Evolutionary conservation across 805 yeast species (phyloP), one percentile per base, ranked within the genome.

Genomic region (Priceomyces carsonii): DNA sequence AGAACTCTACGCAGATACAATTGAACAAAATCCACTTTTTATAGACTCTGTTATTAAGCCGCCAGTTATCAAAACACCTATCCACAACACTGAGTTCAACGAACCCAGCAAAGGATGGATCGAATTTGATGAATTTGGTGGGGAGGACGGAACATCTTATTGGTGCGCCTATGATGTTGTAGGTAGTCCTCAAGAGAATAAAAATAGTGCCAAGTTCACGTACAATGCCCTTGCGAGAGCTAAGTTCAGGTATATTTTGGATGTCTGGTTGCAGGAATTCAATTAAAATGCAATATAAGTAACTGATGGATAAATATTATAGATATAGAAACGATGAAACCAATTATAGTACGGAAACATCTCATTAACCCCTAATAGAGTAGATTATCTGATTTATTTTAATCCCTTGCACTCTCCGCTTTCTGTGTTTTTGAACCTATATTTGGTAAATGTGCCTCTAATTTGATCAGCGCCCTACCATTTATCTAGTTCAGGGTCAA

Each of bases 91-190:
- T 7, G 52, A 45, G 5, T 39, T 18, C 23, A 45, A 41, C 16
- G 68, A 59, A 39, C 68, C 67, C 1, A 43, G 44, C 13, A 30
- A 43, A 18, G 55, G 57, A 6, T 61, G 67, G 65, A 29, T 42
- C 2, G 31, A 34, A 12, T 47, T 45, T 20, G 46, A 39, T 10
- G 47, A 40, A 2, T 48, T 50, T 33, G 45, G 38, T 14, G 43
- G 38, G 3, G 26, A 36, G 9, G 36, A 35, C 8, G 43, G 43
- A 5, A 48, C 57, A 35, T 47, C 48, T 7, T 63, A 47, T 39
- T 62, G 63, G 62, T 64, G 70, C 43, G 53, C 51, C 7, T 63
- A 63, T 42, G 59, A 61, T 31, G 35, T 58, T 4, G 57, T 61
- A 2, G 66, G 65, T 1, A 42, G 51, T 28, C 53, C 51, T 2